Base-by-base conservation (phyloP, 106 monocot genomes). In the Dioscorea dumetorum region DNA sequence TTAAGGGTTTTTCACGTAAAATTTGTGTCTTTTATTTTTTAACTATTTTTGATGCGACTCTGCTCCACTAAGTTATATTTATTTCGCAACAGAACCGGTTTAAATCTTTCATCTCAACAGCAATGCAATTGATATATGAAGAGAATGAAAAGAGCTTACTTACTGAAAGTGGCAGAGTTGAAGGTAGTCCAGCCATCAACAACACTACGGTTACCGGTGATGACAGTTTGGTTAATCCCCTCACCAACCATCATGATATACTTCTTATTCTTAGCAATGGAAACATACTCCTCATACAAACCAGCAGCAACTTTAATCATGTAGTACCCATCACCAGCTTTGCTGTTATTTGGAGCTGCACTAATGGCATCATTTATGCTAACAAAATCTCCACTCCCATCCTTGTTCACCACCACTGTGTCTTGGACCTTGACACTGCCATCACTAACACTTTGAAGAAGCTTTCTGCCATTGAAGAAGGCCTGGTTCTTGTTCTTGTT, bases 211-310 rank as follows among this genome's bases (percentile, higher is more conserved):
- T 50, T 50, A 9, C 49, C 66, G 3, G 48, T 67, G 22, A 67
- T 50, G 13, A 67, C 22, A n/a, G 66, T 67, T 50, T 67, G 48
- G 22, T 50, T 50, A 6, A 67, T 67, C 2, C 66, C 66, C 9
- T 49, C 49, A 4, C 66, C 66, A 23, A 67, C 19, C 49, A 67
- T 75, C 80, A 80, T 75, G 9, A 80, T 17, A 56, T 75, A 75
- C 32, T 28, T 80, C 53, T 80, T 70, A 52, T 61, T 70, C 51
- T 66, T 61, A 8, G 74, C 24, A 22, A 80, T 61, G 21, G 58
- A 62, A 1, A 80, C 75, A n/a, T 75, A 66, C 59, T 80, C 80
- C 10, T 71, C 49, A 23, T 80, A 80, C 13, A 75, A 70, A 3
- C 80, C 80, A 14, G 34, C 57, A 8, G 23, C 24, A 58, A 80